Evolutionary conservation across 768 basidiomycete genomes (phyloP).

Genomic region (Hygrocybe punicea): DNA sequence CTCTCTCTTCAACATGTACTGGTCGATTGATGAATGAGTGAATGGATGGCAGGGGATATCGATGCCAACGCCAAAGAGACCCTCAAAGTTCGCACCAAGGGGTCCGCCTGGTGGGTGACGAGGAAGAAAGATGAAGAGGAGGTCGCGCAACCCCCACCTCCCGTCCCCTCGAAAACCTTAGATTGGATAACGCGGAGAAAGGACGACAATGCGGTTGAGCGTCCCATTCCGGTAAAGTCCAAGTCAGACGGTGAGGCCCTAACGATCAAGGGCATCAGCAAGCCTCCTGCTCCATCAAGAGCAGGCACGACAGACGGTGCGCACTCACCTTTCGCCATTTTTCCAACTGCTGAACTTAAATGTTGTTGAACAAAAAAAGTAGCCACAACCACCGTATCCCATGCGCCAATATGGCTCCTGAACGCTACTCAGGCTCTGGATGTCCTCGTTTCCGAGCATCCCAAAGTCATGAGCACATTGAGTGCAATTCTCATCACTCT

Average conservation of each 20-base stretch:
- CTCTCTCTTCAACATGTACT: neutral
- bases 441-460: constrained; percentile 70
- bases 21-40: constrained; percentile 2
- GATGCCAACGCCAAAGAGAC: constrained; percentile 57
- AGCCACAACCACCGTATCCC: constrained; percentile 44
- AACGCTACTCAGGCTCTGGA: constrained; percentile 76
- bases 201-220: constrained; percentile 9
- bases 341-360: neutral
- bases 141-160: neutral
- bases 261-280: constrained; percentile 3
- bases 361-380: neutral
- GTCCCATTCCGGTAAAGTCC: constrained; percentile 1
- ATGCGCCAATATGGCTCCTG: constrained; percentile 72
- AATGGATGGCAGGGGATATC: constrained; percentile 54
- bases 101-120: constrained; percentile 44
- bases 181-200: constrained; percentile 5
- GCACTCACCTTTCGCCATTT: neutral
- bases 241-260: neutral
- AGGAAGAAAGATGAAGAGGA: constrained; percentile 4
- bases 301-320: neutral
- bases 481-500: constrained; percentile 78
- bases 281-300: constrained; percentile 15
- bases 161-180: neutral
- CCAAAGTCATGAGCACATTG: constrained; percentile 65
- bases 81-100: constrained; percentile 54